Percentiles rank a stretch among this genome's conserved stretches.
phyloP scores from a whole-genome alignment of 1,139 yeast genomes.

The Suhomyces bribrorum region DNA sequence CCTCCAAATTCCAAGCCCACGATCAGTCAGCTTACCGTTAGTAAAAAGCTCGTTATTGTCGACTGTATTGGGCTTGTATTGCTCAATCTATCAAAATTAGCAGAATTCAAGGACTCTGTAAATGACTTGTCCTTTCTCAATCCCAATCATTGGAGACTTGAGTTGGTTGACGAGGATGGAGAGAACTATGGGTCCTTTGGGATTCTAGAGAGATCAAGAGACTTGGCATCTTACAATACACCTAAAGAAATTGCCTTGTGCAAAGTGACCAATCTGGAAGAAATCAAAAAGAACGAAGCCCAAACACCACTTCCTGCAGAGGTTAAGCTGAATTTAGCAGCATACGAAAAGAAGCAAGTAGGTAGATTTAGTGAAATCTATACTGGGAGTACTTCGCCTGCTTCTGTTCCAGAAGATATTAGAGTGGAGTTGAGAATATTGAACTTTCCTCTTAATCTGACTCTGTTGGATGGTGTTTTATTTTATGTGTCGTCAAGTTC shows the following conservation, averaged over 20 bases:
- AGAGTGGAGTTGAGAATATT: slow-evolving; percentile 5
- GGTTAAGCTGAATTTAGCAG: slow-evolving; percentile 29
- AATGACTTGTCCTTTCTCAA: slow-evolving; percentile 28
- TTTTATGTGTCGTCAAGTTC: slow-evolving; percentile 15
- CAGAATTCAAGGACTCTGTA: slow-evolving; percentile 21
- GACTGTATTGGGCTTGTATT: slow-evolving; percentile 68
- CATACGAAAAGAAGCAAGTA: slow-evolving; percentile 9
- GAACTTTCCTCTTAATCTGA: slow-evolving; percentile 8
- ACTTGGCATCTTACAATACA: slow-evolving; percentile 55
- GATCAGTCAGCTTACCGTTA: slow-evolving; percentile 36
- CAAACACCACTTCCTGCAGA: slow-evolving; percentile 58
- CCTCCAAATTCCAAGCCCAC: slow-evolving; percentile 40
- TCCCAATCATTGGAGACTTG: slow-evolving; percentile 69
- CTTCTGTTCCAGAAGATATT: background rate
- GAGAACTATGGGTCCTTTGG: slow-evolving; percentile 79
- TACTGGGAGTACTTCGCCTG: background rate
- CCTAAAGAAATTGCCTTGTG: slow-evolving; percentile 69
- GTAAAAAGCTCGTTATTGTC: slow-evolving; percentile 51
- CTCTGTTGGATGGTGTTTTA: slow-evolving; percentile 3
- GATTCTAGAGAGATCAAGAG: slow-evolving; percentile 56
- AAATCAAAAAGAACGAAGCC: slow-evolving; percentile 32
- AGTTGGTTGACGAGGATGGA: slow-evolving; percentile 76
- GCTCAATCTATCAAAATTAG: slow-evolving; percentile 29
- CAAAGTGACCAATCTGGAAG: slow-evolving; percentile 37
- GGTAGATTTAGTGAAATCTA: background rate